Evolutionary conservation across 805 yeast genomes (phyloP).

Genomic region (Candida dendrica): DNA sequence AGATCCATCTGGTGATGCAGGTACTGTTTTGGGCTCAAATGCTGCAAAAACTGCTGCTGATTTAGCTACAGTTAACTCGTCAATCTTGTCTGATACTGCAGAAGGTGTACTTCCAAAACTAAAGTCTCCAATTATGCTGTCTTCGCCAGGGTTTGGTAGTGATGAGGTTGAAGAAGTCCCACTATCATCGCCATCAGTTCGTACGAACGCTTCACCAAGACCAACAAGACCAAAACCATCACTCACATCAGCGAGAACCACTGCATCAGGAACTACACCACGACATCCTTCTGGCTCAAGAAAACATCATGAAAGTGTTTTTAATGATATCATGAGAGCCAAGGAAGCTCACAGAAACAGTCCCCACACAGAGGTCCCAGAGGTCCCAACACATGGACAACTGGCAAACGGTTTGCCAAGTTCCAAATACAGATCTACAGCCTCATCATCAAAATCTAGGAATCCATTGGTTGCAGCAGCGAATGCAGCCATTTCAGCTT

Average conservation of each 20-base stretch:
- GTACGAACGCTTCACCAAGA: neutral
- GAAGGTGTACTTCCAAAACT: neutral
- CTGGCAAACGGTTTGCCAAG: conserved; percentile 29
- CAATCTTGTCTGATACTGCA: conserved; percentile 2
- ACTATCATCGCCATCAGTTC: neutral
- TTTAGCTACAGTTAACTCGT: conserved; percentile 17
- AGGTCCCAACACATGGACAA: conserved; percentile 15
- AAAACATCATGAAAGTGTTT: conserved; percentile 20
- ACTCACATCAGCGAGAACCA: neutral
- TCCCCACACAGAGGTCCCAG: conserved; percentile 20
- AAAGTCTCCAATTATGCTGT: conserved; percentile 1
- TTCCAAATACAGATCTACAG: neutral
- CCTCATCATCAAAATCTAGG: conserved; percentile 2
- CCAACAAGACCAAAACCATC: conserved; percentile 1
- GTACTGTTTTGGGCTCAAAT: conserved; percentile 25
- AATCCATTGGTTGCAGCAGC: conserved; percentile 18
- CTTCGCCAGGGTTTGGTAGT: neutral
- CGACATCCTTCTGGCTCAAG: neutral
- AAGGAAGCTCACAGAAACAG: conserved; percentile 13
- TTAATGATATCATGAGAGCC: conserved; percentile 25
- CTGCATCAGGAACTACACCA: conserved; percentile 1
- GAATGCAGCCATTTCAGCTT: conserved; percentile 11
- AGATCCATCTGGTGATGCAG: conserved; percentile 24
- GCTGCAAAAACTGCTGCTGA: conserved; percentile 32
- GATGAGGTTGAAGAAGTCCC: neutral